phyloP scores from a whole-genome alignment of 108 stramenopile species.

The Pseudonitzschia multiseries region DNA sequence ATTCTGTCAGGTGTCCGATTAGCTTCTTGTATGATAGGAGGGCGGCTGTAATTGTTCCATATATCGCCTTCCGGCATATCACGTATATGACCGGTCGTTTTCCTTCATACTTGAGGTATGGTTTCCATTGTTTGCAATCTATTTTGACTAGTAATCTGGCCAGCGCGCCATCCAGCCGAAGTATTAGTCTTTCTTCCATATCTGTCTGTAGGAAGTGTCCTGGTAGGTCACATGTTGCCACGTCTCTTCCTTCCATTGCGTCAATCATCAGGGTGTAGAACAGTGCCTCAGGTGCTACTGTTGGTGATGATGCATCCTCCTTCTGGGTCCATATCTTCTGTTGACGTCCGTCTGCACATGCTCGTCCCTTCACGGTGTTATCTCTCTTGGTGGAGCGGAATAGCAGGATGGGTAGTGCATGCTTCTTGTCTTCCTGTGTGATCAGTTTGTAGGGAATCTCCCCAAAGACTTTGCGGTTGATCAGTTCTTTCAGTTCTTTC shows the following conservation, averaged over 20 bases:
- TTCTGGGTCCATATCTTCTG: no score
- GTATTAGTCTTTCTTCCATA: background rate
- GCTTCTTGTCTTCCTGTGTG: slow-evolving; percentile 12
- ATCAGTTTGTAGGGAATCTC: slow-evolving; percentile 25
- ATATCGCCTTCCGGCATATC: no score
- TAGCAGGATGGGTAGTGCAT: slow-evolving; percentile 27
- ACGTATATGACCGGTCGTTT: no score
- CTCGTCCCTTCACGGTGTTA: background rate
- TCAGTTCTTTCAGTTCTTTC: slow-evolving; percentile 49
- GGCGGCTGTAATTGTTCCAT: background rate
- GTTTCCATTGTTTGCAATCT: background rate
- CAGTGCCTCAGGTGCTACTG: no score
- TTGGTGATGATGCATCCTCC: no score
- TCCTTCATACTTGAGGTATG: background rate
- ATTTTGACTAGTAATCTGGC: background rate
- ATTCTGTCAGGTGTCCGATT: no score
- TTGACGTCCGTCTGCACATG: no score
- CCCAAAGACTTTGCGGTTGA: slow-evolving; percentile 27
- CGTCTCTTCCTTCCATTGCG: no score
- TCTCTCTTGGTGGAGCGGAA: slow-evolving; percentile 38
- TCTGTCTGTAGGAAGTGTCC: background rate
- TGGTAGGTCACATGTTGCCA: background rate
- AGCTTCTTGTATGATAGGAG: no score
- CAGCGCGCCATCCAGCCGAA: background rate
- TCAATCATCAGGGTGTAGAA: no score